A percentile compares a stretch with the other conserved stretches of the same genome.
Evolutionary conservation across 352 stramenopile genomes (phyloP).

Genomic region (Pythium monospermum): DNA sequence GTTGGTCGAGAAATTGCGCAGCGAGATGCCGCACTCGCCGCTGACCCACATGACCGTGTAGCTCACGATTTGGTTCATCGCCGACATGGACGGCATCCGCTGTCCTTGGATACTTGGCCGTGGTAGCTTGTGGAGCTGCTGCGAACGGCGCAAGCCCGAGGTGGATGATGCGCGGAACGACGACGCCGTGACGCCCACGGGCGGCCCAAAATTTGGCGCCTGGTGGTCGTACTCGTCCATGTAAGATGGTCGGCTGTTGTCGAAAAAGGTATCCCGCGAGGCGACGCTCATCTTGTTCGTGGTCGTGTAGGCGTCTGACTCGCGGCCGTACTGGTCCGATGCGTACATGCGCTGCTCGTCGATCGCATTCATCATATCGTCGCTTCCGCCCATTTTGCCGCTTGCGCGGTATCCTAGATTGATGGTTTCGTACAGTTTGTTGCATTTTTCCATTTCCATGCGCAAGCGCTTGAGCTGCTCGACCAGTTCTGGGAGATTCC

Average conservation of each 20-base stretch:
- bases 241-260: too few relatives aligned
- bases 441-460: constrained; percentile 63
- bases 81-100: constrained; percentile 9
- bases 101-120: constrained; percentile 15
- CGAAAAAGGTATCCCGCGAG: not conserved
- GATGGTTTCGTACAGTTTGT: constrained; percentile 65
- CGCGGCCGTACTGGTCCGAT: not conserved
- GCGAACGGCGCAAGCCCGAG: constrained; percentile 1
- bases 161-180: constrained; percentile 6
- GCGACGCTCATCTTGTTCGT: not conserved
- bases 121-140: constrained; percentile 6
- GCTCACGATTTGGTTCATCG: constrained; percentile 18
- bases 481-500: constrained; percentile 60
- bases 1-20: constrained; percentile 74
- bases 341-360: constrained; percentile 1
- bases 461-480: constrained; percentile 55
- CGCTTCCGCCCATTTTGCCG: constrained; percentile 10
- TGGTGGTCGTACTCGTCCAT: not conserved
- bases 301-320: not conserved
- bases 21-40: constrained; percentile 78
- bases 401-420: constrained; percentile 22
- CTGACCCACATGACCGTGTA: constrained; percentile 82
- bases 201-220: constrained; percentile 1
- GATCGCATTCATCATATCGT: not conserved
- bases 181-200: constrained; percentile 3